Evolutionary conservation across 345 rosid genomes (phyloP), one percentile per base, ranked within the genome.

Genomic region (Leavenworthia alabamica): DNA sequence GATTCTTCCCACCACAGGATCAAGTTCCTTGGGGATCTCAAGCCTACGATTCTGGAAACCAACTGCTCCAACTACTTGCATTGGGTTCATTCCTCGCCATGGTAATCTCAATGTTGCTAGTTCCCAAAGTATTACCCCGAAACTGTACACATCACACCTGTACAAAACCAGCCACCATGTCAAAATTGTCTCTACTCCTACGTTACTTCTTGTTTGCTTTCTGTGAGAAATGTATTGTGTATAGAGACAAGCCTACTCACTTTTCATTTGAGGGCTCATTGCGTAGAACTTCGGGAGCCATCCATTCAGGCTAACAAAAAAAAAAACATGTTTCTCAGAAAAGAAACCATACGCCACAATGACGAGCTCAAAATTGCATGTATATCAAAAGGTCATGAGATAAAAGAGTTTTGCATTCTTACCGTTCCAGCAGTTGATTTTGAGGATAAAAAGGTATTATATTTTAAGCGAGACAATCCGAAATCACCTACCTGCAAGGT

Each of bases 371-470:
- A 40, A 40, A 19, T 27, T 36, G 62, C 58, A 65, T 5, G 35
- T 8, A 51, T 56, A 53, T 17, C 19, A 66, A 51, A 47, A n/a
- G 29, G 23, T 22, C 11, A 35, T 12, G 54, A 29, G 57, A 50
- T 47, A 6, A 22, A 28, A 57, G 37, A 62, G 60, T 26, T 15
- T 0, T 35, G 41, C 1, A 33, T 67, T 44, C 88, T 79, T 70
- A 94, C 99, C 51, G 99, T 90, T 81, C 99, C 99, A n/a, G 96
- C 97, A 47, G 97, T 88, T 75, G 99, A 94, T 80, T 94, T 94
- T 60, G 99, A 94, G 32, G 99, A 94, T 64, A 94, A 66, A 63
- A 90, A 94, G 12, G 99, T 94, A 66, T 88, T 94, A 64, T 94
- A 96, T 77, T 94, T 94, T 70, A 94, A 81, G 71, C 99, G 96